A percentile compares a stretch with the other conserved stretches of the same genome.
Evolutionary conservation across 2,329 filamentous ascomycete genomes (phyloP).

Genomic region (Drechslerella coelobrocha): DNA sequence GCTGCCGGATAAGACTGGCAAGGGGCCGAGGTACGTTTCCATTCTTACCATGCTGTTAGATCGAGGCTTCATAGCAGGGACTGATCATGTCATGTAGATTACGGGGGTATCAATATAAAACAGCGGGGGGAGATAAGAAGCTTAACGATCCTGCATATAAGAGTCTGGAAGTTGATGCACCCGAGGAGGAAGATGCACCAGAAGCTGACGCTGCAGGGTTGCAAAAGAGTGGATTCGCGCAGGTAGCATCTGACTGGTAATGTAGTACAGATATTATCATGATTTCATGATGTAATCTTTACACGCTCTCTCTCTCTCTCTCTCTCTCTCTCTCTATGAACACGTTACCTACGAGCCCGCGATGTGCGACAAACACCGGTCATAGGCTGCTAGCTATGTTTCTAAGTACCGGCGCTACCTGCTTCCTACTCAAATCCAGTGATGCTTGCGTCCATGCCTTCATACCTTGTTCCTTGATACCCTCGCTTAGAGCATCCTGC

Average conservation of each 20-base stretch:
- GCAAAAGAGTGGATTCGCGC: conserved; percentile 66
- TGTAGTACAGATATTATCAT: conserved; percentile 54
- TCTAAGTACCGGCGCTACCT: conserved; percentile 72
- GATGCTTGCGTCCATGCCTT: conserved; percentile 72
- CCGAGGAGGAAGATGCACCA: conserved; percentile 43
- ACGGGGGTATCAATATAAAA: conserved; percentile 82
- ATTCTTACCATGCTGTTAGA: conserved; percentile 1
- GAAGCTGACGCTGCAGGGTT: conserved; percentile 63
- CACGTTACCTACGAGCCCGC: no score
- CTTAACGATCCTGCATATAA: conserved; percentile 74
- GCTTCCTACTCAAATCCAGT: conserved; percentile 69
- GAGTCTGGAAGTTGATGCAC: conserved; percentile 62
- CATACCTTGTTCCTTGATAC: conserved; percentile 61
- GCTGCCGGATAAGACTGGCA: conserved; percentile 75
- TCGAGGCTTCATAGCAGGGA: neutral
- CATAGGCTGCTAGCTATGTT: conserved; percentile 57
- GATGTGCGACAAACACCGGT: no score
- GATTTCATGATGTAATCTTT: no score
- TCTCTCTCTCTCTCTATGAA: no score
- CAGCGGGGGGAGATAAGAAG: conserved; percentile 69
- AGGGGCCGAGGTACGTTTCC: conserved; percentile 70
- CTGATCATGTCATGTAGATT: conserved; percentile 60
- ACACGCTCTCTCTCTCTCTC: no score
- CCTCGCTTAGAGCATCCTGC: conserved; percentile 62
- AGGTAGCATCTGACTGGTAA: conserved; percentile 56